phyloP scores from a whole-genome alignment of 2,329 filamentous ascomycete genomes.

The Colletotrichum phormii region DNA sequence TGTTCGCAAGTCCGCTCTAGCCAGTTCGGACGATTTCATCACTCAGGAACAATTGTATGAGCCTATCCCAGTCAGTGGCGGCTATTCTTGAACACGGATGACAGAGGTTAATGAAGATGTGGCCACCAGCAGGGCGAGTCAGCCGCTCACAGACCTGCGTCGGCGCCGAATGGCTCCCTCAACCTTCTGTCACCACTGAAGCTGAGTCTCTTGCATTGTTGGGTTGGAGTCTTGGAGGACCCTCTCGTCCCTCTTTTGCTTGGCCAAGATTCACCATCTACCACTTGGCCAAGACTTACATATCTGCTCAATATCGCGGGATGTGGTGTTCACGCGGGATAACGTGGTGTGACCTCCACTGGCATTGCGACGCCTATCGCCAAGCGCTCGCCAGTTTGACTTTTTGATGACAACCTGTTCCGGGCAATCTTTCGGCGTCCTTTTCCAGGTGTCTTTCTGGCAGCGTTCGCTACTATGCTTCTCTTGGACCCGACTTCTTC shows the following conservation, averaged over 20 bases:
- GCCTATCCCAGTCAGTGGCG: neutral
- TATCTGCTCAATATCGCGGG: neutral
- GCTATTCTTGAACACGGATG: slow-evolving; percentile 20
- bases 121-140: neutral
- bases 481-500: neutral
- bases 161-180: slow-evolving; percentile 10
- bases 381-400: slow-evolving; percentile 26
- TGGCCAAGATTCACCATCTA: neutral
- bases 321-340: slow-evolving; percentile 1
- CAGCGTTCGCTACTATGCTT: neutral
- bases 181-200: too few relatives aligned
- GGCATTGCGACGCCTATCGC: slow-evolving; percentile 8
- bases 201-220: too few relatives aligned
- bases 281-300: neutral
- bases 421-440: neutral
- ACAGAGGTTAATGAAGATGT: slow-evolving; percentile 13
- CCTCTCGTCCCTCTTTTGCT: neutral
- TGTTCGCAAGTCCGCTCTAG: neutral
- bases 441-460: neutral
- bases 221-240: neutral
- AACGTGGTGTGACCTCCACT: neutral
- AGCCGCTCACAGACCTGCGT: neutral
- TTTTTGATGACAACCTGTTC: slow-evolving; percentile 19
- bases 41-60: neutral
- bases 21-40: slow-evolving; percentile 22